Conservation (phyloP, 1,139 yeast genomes). For the Saccharomyces uvarum region DNA sequence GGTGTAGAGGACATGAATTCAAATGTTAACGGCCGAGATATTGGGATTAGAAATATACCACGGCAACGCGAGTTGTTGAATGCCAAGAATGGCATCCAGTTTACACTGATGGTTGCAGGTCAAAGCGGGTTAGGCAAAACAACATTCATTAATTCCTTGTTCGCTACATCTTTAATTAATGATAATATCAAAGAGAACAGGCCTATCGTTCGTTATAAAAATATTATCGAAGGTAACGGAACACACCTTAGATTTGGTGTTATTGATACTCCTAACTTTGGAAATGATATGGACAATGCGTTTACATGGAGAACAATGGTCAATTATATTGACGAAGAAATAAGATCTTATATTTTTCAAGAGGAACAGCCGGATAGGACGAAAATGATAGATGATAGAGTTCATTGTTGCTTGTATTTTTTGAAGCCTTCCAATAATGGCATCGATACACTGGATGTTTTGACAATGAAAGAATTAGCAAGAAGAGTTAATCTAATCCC, state of each 20-base stretch:
- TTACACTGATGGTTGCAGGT: conserved; percentile 54
- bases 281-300: conserved; percentile 57
- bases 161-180: conserved; percentile 31
- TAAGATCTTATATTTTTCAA: conserved; percentile 49
- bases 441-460: conserved; percentile 53
- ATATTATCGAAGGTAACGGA: conserved; percentile 44
- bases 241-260: conserved; percentile 46
- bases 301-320: conserved; percentile 53
- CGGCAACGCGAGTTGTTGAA: conserved; percentile 27
- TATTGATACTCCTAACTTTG: conserved; percentile 75
- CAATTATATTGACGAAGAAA: conserved; percentile 55
- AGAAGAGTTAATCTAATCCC: conserved; percentile 68
- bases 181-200: conserved; percentile 16
- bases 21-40: not conserved
- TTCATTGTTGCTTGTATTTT: conserved; percentile 73
- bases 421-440: conserved; percentile 50
- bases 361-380: conserved; percentile 65
- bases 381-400: conserved; percentile 46
- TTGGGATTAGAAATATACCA: conserved; percentile 27
- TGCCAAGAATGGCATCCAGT: conserved; percentile 43
- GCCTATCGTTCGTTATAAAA: conserved; percentile 25
- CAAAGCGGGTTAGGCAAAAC: conserved; percentile 49
- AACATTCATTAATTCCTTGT: conserved; percentile 53
- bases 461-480: conserved; percentile 60
- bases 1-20: not conserved